These are phyloP conservation scores for Trichosporon sp. DNA, from an alignment of 1,284 basidiomycete genomes.

Conservation along the genomic window DNA sequence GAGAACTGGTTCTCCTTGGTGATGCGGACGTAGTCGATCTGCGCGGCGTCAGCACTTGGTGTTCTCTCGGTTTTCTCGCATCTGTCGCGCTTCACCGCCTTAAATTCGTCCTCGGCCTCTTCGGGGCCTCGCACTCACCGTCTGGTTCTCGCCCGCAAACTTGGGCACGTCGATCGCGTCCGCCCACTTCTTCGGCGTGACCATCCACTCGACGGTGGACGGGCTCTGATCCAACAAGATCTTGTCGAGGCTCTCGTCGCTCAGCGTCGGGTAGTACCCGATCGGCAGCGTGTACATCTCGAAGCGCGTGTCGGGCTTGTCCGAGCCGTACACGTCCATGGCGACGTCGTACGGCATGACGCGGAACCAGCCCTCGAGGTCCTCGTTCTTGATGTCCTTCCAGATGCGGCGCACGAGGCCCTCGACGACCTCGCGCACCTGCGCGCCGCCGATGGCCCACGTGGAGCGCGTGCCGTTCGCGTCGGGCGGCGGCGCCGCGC, in stretches of 20 bases:
- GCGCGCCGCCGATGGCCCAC: conserved; percentile 79
- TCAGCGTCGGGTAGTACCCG: conserved; percentile 47
- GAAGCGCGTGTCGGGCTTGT: conserved; percentile 91
- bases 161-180: conserved; percentile 31
- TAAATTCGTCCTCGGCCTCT: too few relatives aligned
- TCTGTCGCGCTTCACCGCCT: too few relatives aligned
- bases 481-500: conserved; percentile 56
- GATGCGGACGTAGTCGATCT: conserved; percentile 46
- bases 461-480: conserved; percentile 38
- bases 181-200: conserved; percentile 39
- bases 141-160: conserved; percentile 33
- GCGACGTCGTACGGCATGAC: conserved; percentile 82
- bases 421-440: conserved; percentile 74
- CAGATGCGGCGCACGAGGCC: conserved; percentile 68
- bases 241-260: conserved; percentile 44
- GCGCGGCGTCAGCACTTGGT: conserved; percentile 9
- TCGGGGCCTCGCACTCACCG: conserved; percentile 27
- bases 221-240: conserved; percentile 44
- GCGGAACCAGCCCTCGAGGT: conserved; percentile 60
- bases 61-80: too few relatives aligned
- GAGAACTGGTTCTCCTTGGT: conserved; percentile 37
- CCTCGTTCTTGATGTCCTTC: conserved; percentile 58
- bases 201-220: conserved; percentile 48
- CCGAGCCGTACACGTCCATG: conserved; percentile 86
- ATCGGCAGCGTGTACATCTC: conserved; percentile 59